Evolutionary conservation across 164 flowering plant species (phyloP).

Genomic region (Saururus chinensis): DNA sequence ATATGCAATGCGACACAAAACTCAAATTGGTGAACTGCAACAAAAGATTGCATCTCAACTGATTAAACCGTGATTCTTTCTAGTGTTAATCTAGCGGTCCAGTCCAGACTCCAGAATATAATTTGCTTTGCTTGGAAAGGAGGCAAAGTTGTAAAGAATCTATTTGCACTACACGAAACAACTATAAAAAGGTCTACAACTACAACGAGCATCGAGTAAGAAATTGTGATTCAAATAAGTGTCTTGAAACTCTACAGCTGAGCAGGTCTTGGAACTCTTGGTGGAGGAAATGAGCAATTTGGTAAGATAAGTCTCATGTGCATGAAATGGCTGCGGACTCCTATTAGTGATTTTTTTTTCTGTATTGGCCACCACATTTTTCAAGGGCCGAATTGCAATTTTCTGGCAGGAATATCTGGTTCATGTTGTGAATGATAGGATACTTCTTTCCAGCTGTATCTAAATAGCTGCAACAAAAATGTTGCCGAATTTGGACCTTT

Average conservation of each 20-base stretch:
- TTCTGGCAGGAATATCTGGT: not conserved
- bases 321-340: not conserved
- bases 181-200: not conserved
- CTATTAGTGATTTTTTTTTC: not conserved
- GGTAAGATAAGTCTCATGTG: too few relatives aligned
- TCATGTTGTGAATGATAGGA: not conserved
- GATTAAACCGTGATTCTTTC: not conserved
- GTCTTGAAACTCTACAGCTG: too few relatives aligned
- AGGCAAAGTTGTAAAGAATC: constrained; percentile 4
- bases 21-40: too few relatives aligned
- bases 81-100: not conserved
- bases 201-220: too few relatives aligned
- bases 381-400: not conserved
- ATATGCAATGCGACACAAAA: too few relatives aligned
- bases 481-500: constrained; percentile 28
- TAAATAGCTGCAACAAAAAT: constrained; percentile 2
- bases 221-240: too few relatives aligned
- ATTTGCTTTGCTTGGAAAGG: constrained; percentile 4
- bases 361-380: not conserved
- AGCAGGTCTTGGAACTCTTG: too few relatives aligned
- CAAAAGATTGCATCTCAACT: not conserved
- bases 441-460: not conserved
- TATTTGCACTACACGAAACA: not conserved
- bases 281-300: too few relatives aligned
- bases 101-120: not conserved